These are phyloP conservation scores for Kluyveromyces starmeri DNA, from an alignment of 805 yeast genomes.

Conservation along the genomic window DNA sequence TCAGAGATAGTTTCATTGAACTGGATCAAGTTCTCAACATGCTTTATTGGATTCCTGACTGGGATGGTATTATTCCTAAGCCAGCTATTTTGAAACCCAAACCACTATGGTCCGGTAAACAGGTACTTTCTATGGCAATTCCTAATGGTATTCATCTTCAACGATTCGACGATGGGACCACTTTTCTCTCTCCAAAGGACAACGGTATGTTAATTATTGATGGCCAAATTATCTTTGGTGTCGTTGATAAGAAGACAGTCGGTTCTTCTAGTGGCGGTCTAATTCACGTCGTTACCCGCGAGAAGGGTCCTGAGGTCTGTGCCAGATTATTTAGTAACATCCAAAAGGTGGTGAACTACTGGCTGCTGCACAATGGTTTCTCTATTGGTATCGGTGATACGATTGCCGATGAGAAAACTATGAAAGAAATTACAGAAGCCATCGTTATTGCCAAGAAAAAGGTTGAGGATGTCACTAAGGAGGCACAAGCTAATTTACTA, in stretches of 20 bases:
- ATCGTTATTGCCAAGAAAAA: conserved; percentile 87
- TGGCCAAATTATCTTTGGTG: conserved; percentile 97
- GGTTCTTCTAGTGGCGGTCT: conserved; percentile 98
- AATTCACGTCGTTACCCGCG: conserved; percentile 95
- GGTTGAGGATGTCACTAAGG: conserved; percentile 87
- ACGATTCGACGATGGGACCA: conserved; percentile 84
- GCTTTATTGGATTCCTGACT: conserved; percentile 93
- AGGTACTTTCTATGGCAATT: conserved; percentile 81
- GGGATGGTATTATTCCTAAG: conserved; percentile 97
- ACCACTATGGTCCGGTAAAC: conserved; percentile 98
- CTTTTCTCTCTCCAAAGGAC: conserved; percentile 78
- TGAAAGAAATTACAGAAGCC: conserved; percentile 87
- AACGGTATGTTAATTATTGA: conserved; percentile 92
- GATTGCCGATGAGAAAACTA: conserved; percentile 94
- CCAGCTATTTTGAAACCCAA: conserved; percentile 93
- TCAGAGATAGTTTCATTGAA: conserved; percentile 81
- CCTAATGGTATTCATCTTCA: conserved; percentile 94
- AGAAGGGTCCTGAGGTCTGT: conserved; percentile 87
- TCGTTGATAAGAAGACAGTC: conserved; percentile 94
- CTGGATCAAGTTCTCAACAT: conserved; percentile 94
- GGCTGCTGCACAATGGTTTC: conserved; percentile 95
- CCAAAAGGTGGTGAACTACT: conserved; percentile 91
- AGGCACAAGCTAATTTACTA: conserved; percentile 81
- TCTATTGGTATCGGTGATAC: conserved; percentile 99
- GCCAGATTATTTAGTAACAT: conserved; percentile 85